Base-by-base conservation (phyloP, 192 early-diverging fungal species). In the Geranomyces variabilis region DNA sequence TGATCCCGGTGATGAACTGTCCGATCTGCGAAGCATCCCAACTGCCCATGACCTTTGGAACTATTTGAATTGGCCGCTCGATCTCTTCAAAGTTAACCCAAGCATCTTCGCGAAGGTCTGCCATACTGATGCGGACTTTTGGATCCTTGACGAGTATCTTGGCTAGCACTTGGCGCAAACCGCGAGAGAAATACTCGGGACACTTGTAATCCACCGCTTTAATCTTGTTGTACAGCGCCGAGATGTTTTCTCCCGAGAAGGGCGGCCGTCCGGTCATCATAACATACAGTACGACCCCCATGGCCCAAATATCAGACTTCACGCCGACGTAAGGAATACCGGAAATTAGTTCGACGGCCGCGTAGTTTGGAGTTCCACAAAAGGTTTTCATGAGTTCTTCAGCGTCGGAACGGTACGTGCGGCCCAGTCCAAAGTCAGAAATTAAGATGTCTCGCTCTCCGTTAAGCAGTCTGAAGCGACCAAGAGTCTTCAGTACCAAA, bases 331-430 rank as follows among this genome's bases (percentile, higher is more conserved):
- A 89, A 0, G 87, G 87, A 21, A 81, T 87, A 19, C 84, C 86
- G 33, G 81, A 85, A 43, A 89, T 85, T 9, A 89, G 77, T 71
- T 89, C 87, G 33, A 84, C 78, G 14, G 87, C 86, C 0, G 87
- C 86, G 70, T 88, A 89, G 67, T 88, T 86, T 41, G 87, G 87
- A 14, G 87, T 89, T 6, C 87, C 87, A 56, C 87, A 89, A 58
- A 89, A 89, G 0, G 87, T 89, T 80, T 81, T 87, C 82, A 88
- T 81, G 22, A 77, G 70, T 33, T 88, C 85, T 19, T 82, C 80
- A 0, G 61, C 36, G 60, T 80, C 77, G 8, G 68, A 75, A 57
- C 67, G 70, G 71, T 80, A 86, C 1, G 82, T 86, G 49, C 83
- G 48, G 19, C 87, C 85, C 1, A 88, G 75, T 12, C 87, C 87